phyloP scores from a whole-genome alignment of 805 yeast species.

The Saccharomycopsis fermentans region DNA sequence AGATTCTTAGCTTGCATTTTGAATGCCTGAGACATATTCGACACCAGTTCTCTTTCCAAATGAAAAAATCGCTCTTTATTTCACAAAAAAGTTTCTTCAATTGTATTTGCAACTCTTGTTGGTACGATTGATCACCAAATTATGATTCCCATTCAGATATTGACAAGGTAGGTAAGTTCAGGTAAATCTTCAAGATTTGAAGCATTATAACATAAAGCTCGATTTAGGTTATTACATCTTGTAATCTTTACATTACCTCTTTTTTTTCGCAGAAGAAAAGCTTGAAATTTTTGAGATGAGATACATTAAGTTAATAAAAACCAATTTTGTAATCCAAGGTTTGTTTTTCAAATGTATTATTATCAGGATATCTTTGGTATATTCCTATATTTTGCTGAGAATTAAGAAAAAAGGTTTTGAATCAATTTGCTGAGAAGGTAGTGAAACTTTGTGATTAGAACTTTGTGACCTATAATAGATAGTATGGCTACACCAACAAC shows the following conservation, averaged over 20 bases:
- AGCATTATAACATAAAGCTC: too few relatives aligned
- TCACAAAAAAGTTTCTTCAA: neutral
- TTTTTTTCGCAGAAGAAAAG: neutral
- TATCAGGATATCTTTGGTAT: too few relatives aligned
- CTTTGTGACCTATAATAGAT: neutral
- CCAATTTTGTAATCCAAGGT: neutral
- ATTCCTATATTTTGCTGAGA: too few relatives aligned
- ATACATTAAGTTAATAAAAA: neutral
- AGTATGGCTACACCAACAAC: neutral
- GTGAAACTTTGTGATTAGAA: neutral
- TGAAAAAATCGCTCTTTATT: neutral
- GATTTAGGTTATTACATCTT: neutral
- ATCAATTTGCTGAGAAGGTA: neutral
- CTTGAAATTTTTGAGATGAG: neutral
- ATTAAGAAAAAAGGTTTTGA: neutral
- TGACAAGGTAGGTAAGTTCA: too few relatives aligned
- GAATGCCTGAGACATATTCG: neutral
- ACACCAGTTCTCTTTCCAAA: neutral
- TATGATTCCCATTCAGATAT: too few relatives aligned
- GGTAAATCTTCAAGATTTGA: too few relatives aligned
- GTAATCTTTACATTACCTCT: neutral
- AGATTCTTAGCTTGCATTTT: neutral
- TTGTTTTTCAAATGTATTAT: too few relatives aligned
- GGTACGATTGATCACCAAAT: too few relatives aligned
- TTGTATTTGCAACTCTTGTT: too few relatives aligned